Percentiles rank a stretch among this genome's conserved stretches.
phyloP scores from a whole-genome alignment of 2,329 filamentous ascomycete species.

The Aciculosporium take region DNA sequence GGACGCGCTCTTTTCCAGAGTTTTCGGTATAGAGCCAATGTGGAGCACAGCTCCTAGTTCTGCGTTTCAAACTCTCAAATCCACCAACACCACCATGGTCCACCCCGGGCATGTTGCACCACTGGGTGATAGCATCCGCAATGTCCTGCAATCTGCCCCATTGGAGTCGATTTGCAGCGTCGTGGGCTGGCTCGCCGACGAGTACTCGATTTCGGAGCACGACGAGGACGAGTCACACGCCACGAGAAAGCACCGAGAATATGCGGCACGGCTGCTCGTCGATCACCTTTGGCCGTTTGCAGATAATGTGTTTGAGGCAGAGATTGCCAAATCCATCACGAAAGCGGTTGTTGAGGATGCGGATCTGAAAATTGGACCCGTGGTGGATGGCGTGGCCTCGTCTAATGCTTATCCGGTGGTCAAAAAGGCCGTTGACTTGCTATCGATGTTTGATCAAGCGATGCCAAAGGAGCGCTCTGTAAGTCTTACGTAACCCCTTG shows the following conservation, averaged over 20 bases:
- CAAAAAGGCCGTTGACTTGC: constrained; percentile 41
- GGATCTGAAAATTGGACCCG: constrained; percentile 35
- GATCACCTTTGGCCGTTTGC: constrained; percentile 45
- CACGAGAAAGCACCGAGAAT: constrained; percentile 37
- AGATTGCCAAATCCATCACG: constrained; percentile 40
- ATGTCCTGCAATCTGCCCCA: constrained; percentile 31
- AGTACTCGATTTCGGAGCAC: constrained; percentile 40
- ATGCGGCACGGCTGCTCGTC: constrained; percentile 39
- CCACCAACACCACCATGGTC: constrained; percentile 34
- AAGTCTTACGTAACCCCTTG: constrained; percentile 18
- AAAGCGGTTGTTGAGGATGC: constrained; percentile 32
- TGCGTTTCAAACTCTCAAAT: constrained; percentile 35
- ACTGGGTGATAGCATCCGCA: constrained; percentile 34
- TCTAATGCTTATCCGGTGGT: constrained; percentile 46
- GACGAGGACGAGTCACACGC: constrained; percentile 45
- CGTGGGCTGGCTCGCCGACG: constrained; percentile 42
- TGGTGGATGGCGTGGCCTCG: constrained; percentile 32
- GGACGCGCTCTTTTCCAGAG: constrained; percentile 34
- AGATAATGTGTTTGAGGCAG: constrained; percentile 38
- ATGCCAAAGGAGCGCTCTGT: constrained; percentile 51
- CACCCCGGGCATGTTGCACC: constrained; percentile 41
- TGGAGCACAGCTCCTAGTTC: constrained; percentile 36
- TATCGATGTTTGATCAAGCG: constrained; percentile 48
- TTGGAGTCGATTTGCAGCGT: constrained; percentile 39
- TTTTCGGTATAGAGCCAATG: constrained; percentile 41